A percentile compares a stretch with the other conserved stretches of the same genome.
Evolutionary conservation across 2,329 filamentous ascomycete genomes (phyloP).

Genomic region (Paecilomyces variotii): DNA sequence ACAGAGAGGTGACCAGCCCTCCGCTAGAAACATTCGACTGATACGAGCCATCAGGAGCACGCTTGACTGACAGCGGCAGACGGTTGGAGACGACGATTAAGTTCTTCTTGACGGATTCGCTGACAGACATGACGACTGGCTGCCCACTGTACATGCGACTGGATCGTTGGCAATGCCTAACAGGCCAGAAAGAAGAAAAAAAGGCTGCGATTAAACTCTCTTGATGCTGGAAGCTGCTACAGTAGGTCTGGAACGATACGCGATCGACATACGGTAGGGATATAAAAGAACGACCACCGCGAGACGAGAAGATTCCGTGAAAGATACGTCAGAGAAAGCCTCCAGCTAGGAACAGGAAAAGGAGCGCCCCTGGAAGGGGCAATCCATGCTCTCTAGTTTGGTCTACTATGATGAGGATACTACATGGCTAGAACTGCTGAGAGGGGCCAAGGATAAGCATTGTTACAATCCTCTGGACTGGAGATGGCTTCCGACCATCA

Average conservation of each 20-base stretch:
- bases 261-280: neutral
- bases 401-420: neutral
- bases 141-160: neutral
- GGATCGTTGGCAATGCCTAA: neutral
- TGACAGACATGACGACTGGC: slow-evolving; percentile 2
- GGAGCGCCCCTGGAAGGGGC: neutral
- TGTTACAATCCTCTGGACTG: neutral
- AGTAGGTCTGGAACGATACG: neutral
- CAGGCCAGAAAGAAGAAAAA: neutral
- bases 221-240: neutral
- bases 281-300: neutral
- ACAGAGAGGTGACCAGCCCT: slow-evolving; percentile 81
- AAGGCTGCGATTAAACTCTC: neutral
- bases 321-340: neutral
- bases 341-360: neutral
- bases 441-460: neutral
- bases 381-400: neutral
- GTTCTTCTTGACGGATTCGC: slow-evolving; percentile 22
- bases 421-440: neutral
- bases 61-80: slow-evolving; percentile 85
- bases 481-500: neutral
- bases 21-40: slow-evolving; percentile 84
- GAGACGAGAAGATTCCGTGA: neutral
- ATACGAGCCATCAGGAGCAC: slow-evolving; percentile 73
- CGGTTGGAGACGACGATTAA: slow-evolving; percentile 77